phyloP scores from a whole-genome alignment of 2,329 filamentous ascomycete species.

The Aspergillus tanneri region DNA sequence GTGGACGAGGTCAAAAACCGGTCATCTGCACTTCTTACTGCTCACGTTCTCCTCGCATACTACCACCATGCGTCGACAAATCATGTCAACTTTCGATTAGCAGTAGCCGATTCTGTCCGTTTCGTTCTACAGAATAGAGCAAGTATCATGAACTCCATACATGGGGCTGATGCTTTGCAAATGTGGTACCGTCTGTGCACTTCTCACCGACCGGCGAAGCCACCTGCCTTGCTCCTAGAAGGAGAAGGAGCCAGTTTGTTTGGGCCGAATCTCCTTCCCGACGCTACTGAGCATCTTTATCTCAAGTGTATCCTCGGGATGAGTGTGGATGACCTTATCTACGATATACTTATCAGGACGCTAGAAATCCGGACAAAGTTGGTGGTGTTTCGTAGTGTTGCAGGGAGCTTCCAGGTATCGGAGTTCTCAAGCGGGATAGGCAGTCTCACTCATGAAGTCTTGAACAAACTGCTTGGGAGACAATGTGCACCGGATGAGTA shows the following conservation, averaged over 20 bases:
- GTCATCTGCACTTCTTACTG: slow-evolving; percentile 2
- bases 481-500: slow-evolving; percentile 5
- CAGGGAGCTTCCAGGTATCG: slow-evolving; percentile 1
- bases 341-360: slow-evolving; percentile 24
- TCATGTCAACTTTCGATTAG: slow-evolving; percentile 12
- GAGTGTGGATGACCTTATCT: slow-evolving; percentile 21
- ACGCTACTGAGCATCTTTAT: slow-evolving; percentile 16
- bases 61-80: slow-evolving; percentile 19
- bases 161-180: slow-evolving; percentile 14
- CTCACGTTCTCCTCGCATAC: slow-evolving; percentile 13
- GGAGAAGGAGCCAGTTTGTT: slow-evolving; percentile 14
- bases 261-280: slow-evolving; percentile 10
- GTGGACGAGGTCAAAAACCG: background rate
- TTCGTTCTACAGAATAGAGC: slow-evolving; percentile 8
- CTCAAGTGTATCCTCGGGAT: slow-evolving; percentile 18
- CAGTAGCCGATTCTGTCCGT: slow-evolving; percentile 12
- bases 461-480: slow-evolving; percentile 10
- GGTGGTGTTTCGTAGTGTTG: slow-evolving; percentile 17
- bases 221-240: slow-evolving; percentile 19
- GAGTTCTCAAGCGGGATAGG: slow-evolving; percentile 10
- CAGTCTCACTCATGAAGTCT: slow-evolving; percentile 3
- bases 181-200: slow-evolving; percentile 24
- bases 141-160: background rate
- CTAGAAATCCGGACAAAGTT: slow-evolving; percentile 20
- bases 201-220: slow-evolving; percentile 20